Percentiles rank a stretch among this genome's conserved stretches.
These are phyloP conservation scores for Diaporthe sp. DNA, from an alignment of 2,329 filamentous ascomycete species.

Conservation along the genomic window DNA sequence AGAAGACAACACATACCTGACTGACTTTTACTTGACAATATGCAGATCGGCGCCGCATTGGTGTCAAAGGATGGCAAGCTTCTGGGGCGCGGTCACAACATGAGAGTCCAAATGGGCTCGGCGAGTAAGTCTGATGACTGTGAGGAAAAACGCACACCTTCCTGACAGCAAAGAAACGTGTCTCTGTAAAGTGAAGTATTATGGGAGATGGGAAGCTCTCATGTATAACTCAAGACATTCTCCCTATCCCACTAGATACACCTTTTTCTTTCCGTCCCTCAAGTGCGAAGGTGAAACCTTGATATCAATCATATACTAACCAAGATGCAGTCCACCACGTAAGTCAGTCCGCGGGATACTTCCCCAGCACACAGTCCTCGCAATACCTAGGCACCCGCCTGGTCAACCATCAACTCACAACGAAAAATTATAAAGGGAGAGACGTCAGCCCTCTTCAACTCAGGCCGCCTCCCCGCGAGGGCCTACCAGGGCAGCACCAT, in stretches of 20 bases:
- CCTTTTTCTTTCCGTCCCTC: neutral
- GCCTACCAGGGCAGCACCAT: slow-evolving; percentile 80
- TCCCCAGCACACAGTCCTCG: neutral
- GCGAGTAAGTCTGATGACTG: slow-evolving; percentile 1
- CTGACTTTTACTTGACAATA: neutral
- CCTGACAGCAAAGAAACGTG: neutral
- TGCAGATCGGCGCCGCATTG: slow-evolving; percentile 65
- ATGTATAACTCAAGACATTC: no score
- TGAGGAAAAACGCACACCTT: neutral
- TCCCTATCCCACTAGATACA: no score
- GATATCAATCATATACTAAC: neutral
- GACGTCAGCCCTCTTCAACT: slow-evolving; percentile 79
- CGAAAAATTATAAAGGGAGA: slow-evolving; percentile 65
- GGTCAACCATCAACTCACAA: neutral
- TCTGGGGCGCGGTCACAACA: slow-evolving; percentile 78
- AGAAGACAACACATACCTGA: neutral
- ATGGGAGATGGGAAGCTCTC: neutral
- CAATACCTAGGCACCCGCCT: no score
- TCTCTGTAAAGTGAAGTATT: neutral
- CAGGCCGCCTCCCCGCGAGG: slow-evolving; percentile 75
- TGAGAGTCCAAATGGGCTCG: slow-evolving; percentile 74
- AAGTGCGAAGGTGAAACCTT: neutral
- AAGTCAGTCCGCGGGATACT: neutral
- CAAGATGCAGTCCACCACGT: neutral
- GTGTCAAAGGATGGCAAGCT: slow-evolving; percentile 77